Evolutionary conservation across 1,284 basidiomycete genomes (phyloP), one percentile per base, ranked within the genome.

Genomic region (Erythrobasidium hasegawianum): DNA sequence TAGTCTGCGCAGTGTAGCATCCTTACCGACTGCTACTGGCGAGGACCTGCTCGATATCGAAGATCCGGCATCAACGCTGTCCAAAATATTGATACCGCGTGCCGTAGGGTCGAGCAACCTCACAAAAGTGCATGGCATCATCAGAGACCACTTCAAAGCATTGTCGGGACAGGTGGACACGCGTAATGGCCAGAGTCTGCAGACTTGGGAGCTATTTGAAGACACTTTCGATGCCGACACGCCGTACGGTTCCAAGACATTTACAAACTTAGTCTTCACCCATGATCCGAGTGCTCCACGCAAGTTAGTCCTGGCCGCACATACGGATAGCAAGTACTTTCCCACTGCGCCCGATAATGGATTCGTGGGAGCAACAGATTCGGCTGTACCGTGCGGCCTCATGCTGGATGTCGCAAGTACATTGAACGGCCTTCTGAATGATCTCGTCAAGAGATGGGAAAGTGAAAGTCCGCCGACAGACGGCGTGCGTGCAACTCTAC

Each of bases 351-450:
- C 89, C 0, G 78, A 84, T 38, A 87, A 88, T 73, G 86, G 90
- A 89, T 99, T 99, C 76, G 81, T 99, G 72, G 96, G 96, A 26
- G 96, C 96, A 9, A 98, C 93, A 4, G 96, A 99, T 77, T 97
- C 92, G 7, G 96, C 96, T 0, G 92, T 90, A 24, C 88, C 96
- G 1, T 96, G 94, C 73, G 93, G 93, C 1, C 87, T 97, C 79
- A 84, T 97, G 80, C 83, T 96, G 39, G 91, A 96, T 77, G 80
- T 94, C 14, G 94, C 91, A 0, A 87, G 91, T 77, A 80, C 87
- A 2, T 78, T 97, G 41, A 81, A 85, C 83, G 78, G 85, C 80
- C 77, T 94, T 38, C 78, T 97, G 11, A 81, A 87, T 38, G 80
- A 81, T 20, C 82, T 52, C 26, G 27, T 58, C 13, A 40, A 50